phyloP scores from a whole-genome alignment of 169 alveolate genomes.

The Eimeria tenella region DNA sequence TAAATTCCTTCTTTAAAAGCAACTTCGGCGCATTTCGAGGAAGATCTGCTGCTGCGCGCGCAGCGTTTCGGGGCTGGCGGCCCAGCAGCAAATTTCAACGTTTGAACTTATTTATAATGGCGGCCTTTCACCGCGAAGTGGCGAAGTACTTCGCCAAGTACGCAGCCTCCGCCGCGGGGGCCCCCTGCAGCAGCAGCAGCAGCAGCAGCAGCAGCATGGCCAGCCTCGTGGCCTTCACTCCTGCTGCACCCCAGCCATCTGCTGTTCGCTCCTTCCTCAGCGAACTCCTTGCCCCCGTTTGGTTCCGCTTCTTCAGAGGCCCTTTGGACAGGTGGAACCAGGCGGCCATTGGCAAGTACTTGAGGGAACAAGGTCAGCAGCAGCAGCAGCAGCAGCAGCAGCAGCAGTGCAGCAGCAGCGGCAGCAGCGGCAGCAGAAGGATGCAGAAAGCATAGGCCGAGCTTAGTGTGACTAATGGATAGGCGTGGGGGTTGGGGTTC shows the following conservation, averaged over 20 bases:
- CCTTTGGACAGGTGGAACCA: constrained; percentile 92
- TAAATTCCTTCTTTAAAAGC: background rate
- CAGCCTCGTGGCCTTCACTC: constrained; percentile 52
- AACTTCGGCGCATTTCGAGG: background rate
- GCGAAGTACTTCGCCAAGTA: constrained; percentile 64
- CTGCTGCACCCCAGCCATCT: background rate
- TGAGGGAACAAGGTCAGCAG: constrained; percentile 88
- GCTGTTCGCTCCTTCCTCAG: constrained; percentile 11
- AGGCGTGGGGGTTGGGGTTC: background rate
- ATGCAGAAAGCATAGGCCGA: background rate
- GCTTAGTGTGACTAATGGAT: background rate
- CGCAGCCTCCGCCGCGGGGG: constrained; percentile 16
- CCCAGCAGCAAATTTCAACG: background rate
- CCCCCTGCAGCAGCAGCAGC: background rate
- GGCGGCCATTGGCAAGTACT: constrained; percentile 88
- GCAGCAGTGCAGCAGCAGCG: background rate
- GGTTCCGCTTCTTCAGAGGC: constrained; percentile 87
- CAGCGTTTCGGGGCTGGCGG: background rate
- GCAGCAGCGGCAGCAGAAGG: background rate
- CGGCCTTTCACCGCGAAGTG: constrained; percentile 62
- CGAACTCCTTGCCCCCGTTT: constrained; percentile 87
- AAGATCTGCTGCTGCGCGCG: background rate
- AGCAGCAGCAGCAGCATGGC: background rate
- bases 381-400: background rate
- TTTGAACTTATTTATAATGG: background rate